Percentiles rank a stretch among this genome's conserved stretches.
These are phyloP conservation scores for Fagus sylvatica DNA, from an alignment of 306 rosid genomes.

Conservation along the genomic window DNA sequence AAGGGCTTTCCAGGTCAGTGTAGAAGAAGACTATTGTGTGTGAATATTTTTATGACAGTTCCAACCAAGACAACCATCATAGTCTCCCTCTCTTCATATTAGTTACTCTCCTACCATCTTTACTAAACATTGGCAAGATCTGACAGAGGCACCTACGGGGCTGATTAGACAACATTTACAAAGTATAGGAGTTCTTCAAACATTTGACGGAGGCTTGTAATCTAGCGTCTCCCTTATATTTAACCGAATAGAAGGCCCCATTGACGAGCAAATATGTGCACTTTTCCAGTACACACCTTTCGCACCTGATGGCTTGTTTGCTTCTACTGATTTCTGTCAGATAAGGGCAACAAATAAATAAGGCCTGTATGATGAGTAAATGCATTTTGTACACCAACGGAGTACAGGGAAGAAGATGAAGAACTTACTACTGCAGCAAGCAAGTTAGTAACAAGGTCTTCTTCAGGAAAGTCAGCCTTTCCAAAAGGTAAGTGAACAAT, in stretches of 20 bases:
- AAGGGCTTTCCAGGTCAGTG: constrained; percentile 37
- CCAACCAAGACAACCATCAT: constrained; percentile 27
- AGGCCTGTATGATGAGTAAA: not conserved
- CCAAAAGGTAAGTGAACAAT: constrained; percentile 95
- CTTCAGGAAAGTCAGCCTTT: constrained; percentile 80
- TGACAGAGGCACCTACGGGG: constrained; percentile 34
- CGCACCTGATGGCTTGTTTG: constrained; percentile 91
- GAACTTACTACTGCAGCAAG: constrained; percentile 79
- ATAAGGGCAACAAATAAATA: not conserved
- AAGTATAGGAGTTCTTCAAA: constrained; percentile 37
- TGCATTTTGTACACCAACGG: constrained; percentile 3
- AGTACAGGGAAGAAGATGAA: constrained; percentile 11
- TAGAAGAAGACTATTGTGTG: constrained; percentile 35
- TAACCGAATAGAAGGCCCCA: constrained; percentile 94
- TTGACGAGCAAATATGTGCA: constrained; percentile 87
- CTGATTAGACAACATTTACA: constrained; percentile 56
- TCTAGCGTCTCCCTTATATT: constrained; percentile 91
- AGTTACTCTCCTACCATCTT: constrained; percentile 49
- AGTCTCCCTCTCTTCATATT: constrained; percentile 36
- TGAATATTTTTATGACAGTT: constrained; percentile 34
- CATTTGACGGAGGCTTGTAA: constrained; percentile 56
- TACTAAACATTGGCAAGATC: constrained; percentile 34
- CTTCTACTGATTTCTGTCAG: constrained; percentile 82
- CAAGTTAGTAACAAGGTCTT: constrained; percentile 82
- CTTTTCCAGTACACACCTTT: constrained; percentile 99